Base-by-base conservation (phyloP, 139 green algal species). In the Parachlorella kessleri region DNA sequence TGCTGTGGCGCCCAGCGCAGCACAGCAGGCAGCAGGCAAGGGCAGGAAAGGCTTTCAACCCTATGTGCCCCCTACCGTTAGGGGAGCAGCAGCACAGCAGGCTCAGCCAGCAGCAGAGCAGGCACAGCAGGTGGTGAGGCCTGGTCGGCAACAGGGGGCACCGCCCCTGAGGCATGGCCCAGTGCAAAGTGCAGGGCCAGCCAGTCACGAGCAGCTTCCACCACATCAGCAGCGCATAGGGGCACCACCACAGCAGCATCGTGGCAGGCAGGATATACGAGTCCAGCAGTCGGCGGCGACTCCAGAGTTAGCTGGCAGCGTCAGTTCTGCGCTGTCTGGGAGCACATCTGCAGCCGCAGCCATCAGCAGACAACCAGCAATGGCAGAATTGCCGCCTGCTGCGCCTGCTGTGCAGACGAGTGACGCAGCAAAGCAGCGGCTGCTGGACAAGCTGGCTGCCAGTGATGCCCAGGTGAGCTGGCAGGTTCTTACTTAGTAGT, bases 391-490 rank as follows among this genome's bases (percentile, higher is more conserved):
- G 48, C 14, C 48, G 0, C 14, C 48, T 59, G 48, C 14, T 59
- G 48, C 48, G 48, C 48, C 48, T 18, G 48, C 48, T 59, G 48
- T 59, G 48, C 21, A 18, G 14, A 0, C 48, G 48, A 18, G 48
- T 59, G 48, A 18, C 2, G 72, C 72, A 6, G 66, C 70, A 32
- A 28, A 33, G n/a, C 72, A 55, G 4, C 85, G 85, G 75, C 78
- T 89, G 74, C 71, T 81, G 74, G 80, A 73, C 39, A 76, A 73
- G 66, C 67, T 86, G 77, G 75, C 81, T 30, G 76, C 75, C 23
- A 42, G 59, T 8, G 77, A 81, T 68, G 76, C 83, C 40, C 41
- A 54, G 53, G 35, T 73, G 54, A 72, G 55, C n/a, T n/a, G n/a
- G n/a, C n/a, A n/a, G n/a, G n/a, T n/a, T n/a, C n/a, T n/a, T n/a